These are phyloP conservation scores for Penicillium sp. DNA, from an alignment of 2,329 filamentous ascomycete species.

Conservation along the genomic window DNA sequence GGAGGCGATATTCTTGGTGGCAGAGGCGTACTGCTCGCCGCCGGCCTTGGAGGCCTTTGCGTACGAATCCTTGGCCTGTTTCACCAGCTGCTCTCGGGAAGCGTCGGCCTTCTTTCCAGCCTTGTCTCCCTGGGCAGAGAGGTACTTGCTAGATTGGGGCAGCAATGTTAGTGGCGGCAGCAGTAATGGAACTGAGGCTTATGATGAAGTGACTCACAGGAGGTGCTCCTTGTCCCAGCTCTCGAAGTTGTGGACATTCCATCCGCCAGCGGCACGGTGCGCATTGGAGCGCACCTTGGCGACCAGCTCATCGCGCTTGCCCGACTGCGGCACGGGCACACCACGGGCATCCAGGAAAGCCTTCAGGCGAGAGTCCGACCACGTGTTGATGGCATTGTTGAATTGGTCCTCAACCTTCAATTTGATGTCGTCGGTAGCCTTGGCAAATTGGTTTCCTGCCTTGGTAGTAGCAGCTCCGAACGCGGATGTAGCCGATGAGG, in stretches of 20 bases:
- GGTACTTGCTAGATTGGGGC: slow-evolving; percentile 38
- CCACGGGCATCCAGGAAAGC: slow-evolving; percentile 71
- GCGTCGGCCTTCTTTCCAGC: slow-evolving; percentile 57
- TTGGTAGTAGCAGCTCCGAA: slow-evolving; percentile 68
- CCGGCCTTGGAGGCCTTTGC: slow-evolving; percentile 44
- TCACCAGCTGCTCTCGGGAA: slow-evolving; percentile 67
- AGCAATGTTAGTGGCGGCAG: not conserved
- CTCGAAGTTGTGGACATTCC: slow-evolving; percentile 72
- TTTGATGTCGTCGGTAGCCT: slow-evolving; percentile 64
- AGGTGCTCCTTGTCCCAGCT: slow-evolving; percentile 68
- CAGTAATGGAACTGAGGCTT: not conserved
- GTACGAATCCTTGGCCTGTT: slow-evolving; percentile 46
- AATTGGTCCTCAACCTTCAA: slow-evolving; percentile 62
- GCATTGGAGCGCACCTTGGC: slow-evolving; percentile 67
- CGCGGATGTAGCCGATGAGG: slow-evolving; percentile 38
- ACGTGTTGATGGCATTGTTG: slow-evolving; percentile 54
- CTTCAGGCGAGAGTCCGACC: slow-evolving; percentile 74
- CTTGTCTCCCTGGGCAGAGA: slow-evolving; percentile 47
- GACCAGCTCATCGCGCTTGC: slow-evolving; percentile 66
- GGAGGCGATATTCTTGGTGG: slow-evolving; percentile 63
- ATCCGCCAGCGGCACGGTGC: slow-evolving; percentile 63
- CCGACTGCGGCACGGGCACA: slow-evolving; percentile 65
- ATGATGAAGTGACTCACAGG: slow-evolving; percentile 40
- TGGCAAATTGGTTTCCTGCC: slow-evolving; percentile 69
- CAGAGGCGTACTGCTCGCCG: slow-evolving; percentile 51